Evolutionary conservation across 345 rosid species (phyloP), one percentile per base, ranked within the genome.

Genomic region (Cardamine occulta): DNA sequence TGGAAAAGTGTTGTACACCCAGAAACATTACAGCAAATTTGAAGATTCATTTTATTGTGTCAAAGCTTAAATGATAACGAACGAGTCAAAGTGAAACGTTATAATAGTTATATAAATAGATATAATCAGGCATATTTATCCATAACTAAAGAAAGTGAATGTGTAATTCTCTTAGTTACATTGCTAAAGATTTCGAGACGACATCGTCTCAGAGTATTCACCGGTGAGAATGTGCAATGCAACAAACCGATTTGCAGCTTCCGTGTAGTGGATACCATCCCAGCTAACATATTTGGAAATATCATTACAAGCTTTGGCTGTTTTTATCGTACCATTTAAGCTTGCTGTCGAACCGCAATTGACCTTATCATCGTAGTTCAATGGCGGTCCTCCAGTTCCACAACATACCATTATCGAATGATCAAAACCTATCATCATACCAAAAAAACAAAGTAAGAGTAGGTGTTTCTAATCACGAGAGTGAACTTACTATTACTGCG

Each of bases 251-350:
- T 95, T 95, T 17, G 97, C 94, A 61, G 97, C 96, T 81, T 95
- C 97, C 1, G 97, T 86, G 74, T 89, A 95, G 78, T 95, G 99
- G 70, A 92, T 84, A 26, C 99, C 99, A 70, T 95, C 99, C 99
- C 99, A 95, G 14, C 79, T 95, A 17, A 95, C 87, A 79, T 92
- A 86, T 74, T 95, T 91, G 31, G 91, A 88, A 75, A 88, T 87
- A 52, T 86, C 97, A 63, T 39, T 73, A 75, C 97, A 92, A 21
- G 84, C 81, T 74, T 82, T 84, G 32, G 88, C 86, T 11, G 86
- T 84, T 60, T 85, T 63, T 24, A 85, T 52, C 1, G 85, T 84
- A 24, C 94, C 94, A 28, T 92, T 84, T 37, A 87, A 39, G 31
- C 76, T 88, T 73, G 73, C 85, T 13, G 94, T 95, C 29, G 82